A percentile compares a stretch with the other conserved stretches of the same genome.
Conservation (phyloP, 129 eudicot genomes). For the Chrysanthemum seticuspe region DNA sequence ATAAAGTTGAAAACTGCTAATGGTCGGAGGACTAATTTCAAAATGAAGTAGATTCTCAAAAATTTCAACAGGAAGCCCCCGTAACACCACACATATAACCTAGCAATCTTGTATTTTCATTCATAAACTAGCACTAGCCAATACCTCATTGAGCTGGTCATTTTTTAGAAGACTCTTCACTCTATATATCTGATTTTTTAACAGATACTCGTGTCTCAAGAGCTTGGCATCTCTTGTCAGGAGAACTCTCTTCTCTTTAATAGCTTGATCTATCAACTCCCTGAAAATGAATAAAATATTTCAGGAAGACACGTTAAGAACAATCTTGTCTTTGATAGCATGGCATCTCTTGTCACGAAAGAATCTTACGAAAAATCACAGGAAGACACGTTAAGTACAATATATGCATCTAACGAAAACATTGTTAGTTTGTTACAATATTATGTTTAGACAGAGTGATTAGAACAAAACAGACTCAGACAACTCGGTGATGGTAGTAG, state of each 20-base stretch:
- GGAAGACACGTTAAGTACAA: too few relatives aligned
- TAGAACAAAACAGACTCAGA: not conserved
- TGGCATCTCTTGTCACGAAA: too few relatives aligned
- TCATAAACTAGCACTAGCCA: slow-evolving; percentile 1
- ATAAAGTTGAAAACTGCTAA: too few relatives aligned
- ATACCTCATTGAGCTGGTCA: slow-evolving; percentile 89
- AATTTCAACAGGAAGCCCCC: too few relatives aligned
- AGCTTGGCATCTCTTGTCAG: slow-evolving; percentile 95
- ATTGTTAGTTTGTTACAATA: too few relatives aligned
- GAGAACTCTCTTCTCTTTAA: slow-evolving; percentile 80
- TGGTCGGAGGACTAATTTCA: too few relatives aligned
- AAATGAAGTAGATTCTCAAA: too few relatives aligned
- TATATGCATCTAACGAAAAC: too few relatives aligned
- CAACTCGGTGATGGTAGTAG: slow-evolving; percentile 13
- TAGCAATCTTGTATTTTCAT: not conserved
- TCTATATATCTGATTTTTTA: slow-evolving; percentile 81
- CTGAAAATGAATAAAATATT: slow-evolving; percentile 39
- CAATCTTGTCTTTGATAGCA: not conserved
- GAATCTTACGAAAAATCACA: too few relatives aligned
- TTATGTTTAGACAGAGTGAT: too few relatives aligned
- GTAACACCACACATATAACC: not conserved
- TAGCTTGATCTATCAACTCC: slow-evolving; percentile 81
- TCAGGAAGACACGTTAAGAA: too few relatives aligned
- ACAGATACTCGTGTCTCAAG: slow-evolving; percentile 73
- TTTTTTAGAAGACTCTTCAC: slow-evolving; percentile 80